Evolutionary conservation across 176 grass and related monocot species (phyloP), one percentile per base, ranked within the genome.

Genomic region (Avena insularis): DNA sequence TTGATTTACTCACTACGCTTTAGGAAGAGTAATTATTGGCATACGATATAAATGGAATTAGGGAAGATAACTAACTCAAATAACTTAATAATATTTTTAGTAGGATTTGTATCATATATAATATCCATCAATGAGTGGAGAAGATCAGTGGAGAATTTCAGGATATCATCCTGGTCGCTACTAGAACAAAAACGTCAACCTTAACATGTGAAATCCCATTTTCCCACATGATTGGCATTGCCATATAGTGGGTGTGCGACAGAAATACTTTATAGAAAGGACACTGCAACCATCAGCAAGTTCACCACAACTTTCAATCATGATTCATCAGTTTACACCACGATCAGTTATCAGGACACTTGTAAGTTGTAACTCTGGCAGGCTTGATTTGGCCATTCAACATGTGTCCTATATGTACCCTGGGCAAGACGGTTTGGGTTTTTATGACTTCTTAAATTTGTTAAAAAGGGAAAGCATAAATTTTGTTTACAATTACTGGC

Each of bases 11-110:
- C 51, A 82, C n/a, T 71, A 50, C 14, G 23, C 17, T 76, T 31
- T 51, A 69, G 0, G 40, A 77, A 85, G 59, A 69, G 29, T 33
- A 31, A 29, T 36, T 81, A 85, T 47, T 81, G 67, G 33, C 64
- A 47, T 82, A 66, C 1, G 8, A 66, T 59, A 76, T 27, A 38
- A 33, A 55, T 55, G 53, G 53, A 55, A 11, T 16, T 55, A 68
- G 70, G 29, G n/a, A 78, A 21, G 10, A 38, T 79, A 84, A 75
- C 48, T 46, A 80, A 62, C 68, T 87, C 38, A 54, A 79, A 64
- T 19, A 53, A 75, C 21, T 69, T 14, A 11, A 75, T 64, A n/a
- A 7, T 40, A 67, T 66, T 82, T 15, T 83, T 33, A 4, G 14
- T 57, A 35, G 33, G 54, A 58, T 55, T 2, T 3, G 4, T 55